Percentiles rank a stretch among this genome's conserved stretches.
Conservation (phyloP, 345 rosid species). For the Toxicodendron radicans region DNA sequence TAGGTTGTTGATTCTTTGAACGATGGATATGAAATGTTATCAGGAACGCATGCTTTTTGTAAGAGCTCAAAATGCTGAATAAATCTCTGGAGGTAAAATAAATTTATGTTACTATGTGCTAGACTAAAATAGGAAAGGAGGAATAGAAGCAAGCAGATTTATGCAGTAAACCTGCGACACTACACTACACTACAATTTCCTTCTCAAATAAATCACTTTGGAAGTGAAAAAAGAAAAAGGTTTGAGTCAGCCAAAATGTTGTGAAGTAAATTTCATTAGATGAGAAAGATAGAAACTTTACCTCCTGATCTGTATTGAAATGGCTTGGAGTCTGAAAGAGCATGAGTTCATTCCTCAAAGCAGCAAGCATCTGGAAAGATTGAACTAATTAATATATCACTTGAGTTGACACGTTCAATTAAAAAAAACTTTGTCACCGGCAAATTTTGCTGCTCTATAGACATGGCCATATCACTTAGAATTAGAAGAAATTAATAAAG, state of each 20-base stretch:
- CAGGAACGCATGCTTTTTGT: constrained; percentile 89
- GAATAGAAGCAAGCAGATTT: background rate
- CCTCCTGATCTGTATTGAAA: constrained; percentile 86
- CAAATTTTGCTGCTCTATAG: constrained; percentile 1
- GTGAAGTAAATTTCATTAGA: background rate
- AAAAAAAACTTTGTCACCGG: background rate
- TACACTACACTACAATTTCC: background rate
- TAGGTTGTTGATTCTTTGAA: constrained; percentile 71
- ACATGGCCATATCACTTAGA: background rate
- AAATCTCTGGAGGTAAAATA: constrained; percentile 60
- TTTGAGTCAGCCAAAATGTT: background rate
- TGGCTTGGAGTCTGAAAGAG: constrained; percentile 58
- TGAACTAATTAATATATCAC: constrained; percentile 11
- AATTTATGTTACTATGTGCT: background rate
- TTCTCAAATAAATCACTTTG: background rate
- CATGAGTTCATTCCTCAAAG: constrained; percentile 75
- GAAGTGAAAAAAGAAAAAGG: background rate
- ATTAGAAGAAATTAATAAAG: background rate
- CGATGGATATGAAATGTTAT: constrained; percentile 64
- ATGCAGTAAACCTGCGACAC: background rate
- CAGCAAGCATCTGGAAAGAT: constrained; percentile 73
- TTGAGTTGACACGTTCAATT: constrained; percentile 13
- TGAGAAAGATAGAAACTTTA: constrained; percentile 15
- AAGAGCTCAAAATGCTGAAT: constrained; percentile 92
- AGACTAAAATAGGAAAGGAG: background rate